phyloP scores from a whole-genome alignment of 192 early-diverging fungal genomes.

The Podila horticola region DNA sequence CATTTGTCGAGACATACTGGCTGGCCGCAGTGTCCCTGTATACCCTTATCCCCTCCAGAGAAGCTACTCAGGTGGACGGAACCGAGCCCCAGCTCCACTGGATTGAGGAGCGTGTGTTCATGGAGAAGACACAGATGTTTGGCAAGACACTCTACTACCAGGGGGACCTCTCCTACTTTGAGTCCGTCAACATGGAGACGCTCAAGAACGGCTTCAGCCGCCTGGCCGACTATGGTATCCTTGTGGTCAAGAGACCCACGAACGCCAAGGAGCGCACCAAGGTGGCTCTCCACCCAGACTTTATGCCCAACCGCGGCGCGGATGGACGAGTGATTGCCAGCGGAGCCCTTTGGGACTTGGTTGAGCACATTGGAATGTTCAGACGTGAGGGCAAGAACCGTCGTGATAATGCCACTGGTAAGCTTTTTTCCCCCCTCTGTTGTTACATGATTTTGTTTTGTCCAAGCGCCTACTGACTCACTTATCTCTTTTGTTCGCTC shows the following conservation, averaged over 20 bases:
- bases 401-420: conserved; percentile 82
- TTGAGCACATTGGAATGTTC: conserved; percentile 81
- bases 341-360: conserved; percentile 80
- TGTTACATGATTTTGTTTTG: not conserved
- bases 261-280: conserved; percentile 55
- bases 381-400: conserved; percentile 88
- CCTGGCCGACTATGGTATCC: conserved; percentile 73
- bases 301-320: conserved; percentile 53
- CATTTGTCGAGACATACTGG: conserved; percentile 92
- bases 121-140: conserved; percentile 75
- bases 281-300: conserved; percentile 57
- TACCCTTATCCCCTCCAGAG: conserved; percentile 42
- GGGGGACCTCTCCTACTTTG: conserved; percentile 79
- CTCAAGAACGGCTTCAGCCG: conserved; percentile 81
- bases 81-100: conserved; percentile 60
- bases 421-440: conserved; percentile 1
- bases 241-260: conserved; percentile 62
- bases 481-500: not conserved
- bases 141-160: conserved; percentile 90
- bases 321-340: conserved; percentile 62
- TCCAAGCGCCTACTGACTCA: not conserved
- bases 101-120: conserved; percentile 79
- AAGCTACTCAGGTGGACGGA: conserved; percentile 7
- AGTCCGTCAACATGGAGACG: conserved; percentile 88
- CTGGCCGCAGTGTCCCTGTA: conserved; percentile 67